Conservation (phyloP, 768 basidiomycete species). For the Clathrus columnatus region DNA sequence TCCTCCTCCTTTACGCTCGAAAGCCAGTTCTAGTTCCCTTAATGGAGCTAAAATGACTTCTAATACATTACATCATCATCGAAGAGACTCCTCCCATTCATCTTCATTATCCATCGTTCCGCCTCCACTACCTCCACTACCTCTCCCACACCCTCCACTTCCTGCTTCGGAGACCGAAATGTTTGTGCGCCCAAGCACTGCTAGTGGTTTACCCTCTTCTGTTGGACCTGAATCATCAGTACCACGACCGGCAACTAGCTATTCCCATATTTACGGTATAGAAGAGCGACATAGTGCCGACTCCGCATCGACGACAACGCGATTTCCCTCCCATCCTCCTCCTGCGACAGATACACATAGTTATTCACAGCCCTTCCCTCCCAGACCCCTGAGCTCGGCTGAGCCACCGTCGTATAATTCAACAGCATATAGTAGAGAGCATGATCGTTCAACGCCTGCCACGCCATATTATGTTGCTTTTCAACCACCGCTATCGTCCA, state of each 20-base stretch:
- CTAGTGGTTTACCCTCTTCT: background rate
- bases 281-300: background rate
- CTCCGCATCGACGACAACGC: background rate
- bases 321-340: slow-evolving; percentile 3
- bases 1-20: background rate
- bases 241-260: background rate
- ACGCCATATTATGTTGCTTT: background rate
- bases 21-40: background rate
- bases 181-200: background rate
- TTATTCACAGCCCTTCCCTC: slow-evolving; percentile 1
- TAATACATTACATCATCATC: background rate
- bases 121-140: background rate
- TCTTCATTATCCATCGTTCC: background rate
- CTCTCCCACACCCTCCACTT: background rate
- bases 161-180: background rate
- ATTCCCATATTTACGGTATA: background rate
- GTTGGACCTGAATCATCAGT: background rate
- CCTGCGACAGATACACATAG: background rate
- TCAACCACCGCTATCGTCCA: background rate
- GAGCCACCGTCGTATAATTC: slow-evolving; percentile 5
- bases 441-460: background rate
- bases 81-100: background rate
- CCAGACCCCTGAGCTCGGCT: background rate
- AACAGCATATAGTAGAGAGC: background rate
- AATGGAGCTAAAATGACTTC: background rate